These are phyloP conservation scores for Hericium rajendrae DNA, from an alignment of 768 basidiomycete genomes.

Conservation along the genomic window DNA sequence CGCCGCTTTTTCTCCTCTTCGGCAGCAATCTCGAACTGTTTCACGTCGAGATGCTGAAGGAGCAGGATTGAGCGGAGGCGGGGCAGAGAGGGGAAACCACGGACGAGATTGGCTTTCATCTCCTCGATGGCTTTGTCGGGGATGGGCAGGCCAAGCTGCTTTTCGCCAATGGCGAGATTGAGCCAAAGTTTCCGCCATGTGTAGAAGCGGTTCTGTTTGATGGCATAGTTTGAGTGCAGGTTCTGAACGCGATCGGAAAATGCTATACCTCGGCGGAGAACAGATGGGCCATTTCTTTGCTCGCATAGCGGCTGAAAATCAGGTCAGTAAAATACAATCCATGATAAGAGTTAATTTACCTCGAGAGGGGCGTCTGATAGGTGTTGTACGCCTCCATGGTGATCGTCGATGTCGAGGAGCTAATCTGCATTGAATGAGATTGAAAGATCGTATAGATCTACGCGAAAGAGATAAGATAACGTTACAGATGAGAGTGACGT, in stretches of 20 bases:
- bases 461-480: neutral
- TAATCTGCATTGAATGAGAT: neutral
- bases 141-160: slow-evolving; percentile 87
- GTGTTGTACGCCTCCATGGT: slow-evolving; percentile 57
- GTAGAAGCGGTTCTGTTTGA: slow-evolving; percentile 74
- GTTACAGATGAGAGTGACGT: neutral
- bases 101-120: slow-evolving; percentile 88
- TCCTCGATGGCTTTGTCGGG: slow-evolving; percentile 85
- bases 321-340: neutral
- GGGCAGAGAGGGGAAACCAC: slow-evolving; percentile 15
- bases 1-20: slow-evolving; percentile 93
- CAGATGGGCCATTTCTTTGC: slow-evolving; percentile 95
- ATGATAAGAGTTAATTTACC: slow-evolving; percentile 30
- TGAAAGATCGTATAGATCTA: neutral
- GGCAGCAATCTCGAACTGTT: slow-evolving; percentile 88
- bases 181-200: slow-evolving; percentile 97
- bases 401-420: neutral
- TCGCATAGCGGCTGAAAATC: slow-evolving; percentile 85
- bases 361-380: slow-evolving; percentile 76
- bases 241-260: neutral
- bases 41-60: slow-evolving; percentile 65
- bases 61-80: neutral
- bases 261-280: slow-evolving; percentile 83
- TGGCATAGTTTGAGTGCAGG: neutral
- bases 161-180: slow-evolving; percentile 92